Evolutionary conservation across 768 basidiomycete species (phyloP).

Genomic region (Boletus bicolor): DNA sequence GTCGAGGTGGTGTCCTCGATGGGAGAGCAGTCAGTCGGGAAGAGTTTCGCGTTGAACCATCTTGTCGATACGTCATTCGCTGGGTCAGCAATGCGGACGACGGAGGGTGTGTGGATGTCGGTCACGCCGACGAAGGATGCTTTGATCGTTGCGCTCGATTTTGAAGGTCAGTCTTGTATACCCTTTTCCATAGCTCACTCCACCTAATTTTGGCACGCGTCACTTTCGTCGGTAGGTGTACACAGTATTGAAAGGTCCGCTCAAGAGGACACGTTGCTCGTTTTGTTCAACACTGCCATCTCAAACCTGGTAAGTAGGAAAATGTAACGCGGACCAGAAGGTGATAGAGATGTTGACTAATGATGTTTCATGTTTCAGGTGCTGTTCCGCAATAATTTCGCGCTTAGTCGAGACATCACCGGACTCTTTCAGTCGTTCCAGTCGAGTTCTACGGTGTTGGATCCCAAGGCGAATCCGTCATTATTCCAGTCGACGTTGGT

Average conservation of each 20-base stretch:
- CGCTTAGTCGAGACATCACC: constrained; percentile 55
- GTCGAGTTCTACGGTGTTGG: constrained; percentile 53
- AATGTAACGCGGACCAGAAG: no score
- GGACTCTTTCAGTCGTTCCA: constrained; percentile 63
- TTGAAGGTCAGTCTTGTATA: constrained; percentile 44
- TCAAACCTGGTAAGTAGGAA: constrained; percentile 57
- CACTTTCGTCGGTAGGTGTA: constrained; percentile 37
- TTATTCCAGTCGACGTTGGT: constrained; percentile 57
- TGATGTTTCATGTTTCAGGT: constrained; percentile 36
- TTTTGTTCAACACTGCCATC: constrained; percentile 62
- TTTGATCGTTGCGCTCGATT: constrained; percentile 58
- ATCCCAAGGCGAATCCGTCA: constrained; percentile 55
- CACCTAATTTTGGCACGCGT: background rate
- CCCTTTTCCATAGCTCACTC: background rate
- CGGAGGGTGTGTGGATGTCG: constrained; percentile 67
- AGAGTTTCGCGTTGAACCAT: constrained; percentile 58
- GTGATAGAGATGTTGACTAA: background rate
- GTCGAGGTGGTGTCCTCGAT: constrained; percentile 66
- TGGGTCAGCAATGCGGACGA: constrained; percentile 64
- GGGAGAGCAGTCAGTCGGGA: constrained; percentile 68
- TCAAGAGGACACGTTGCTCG: constrained; percentile 61
- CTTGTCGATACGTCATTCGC: constrained; percentile 63
- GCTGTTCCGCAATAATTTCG: constrained; percentile 64
- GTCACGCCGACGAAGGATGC: constrained; percentile 55
- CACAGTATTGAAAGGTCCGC: constrained; percentile 62